A percentile compares a stretch with the other conserved stretches of the same genome.
These are phyloP conservation scores for Candida sakaeoensis DNA, from an alignment of 805 yeast species.

Conservation along the genomic window DNA sequence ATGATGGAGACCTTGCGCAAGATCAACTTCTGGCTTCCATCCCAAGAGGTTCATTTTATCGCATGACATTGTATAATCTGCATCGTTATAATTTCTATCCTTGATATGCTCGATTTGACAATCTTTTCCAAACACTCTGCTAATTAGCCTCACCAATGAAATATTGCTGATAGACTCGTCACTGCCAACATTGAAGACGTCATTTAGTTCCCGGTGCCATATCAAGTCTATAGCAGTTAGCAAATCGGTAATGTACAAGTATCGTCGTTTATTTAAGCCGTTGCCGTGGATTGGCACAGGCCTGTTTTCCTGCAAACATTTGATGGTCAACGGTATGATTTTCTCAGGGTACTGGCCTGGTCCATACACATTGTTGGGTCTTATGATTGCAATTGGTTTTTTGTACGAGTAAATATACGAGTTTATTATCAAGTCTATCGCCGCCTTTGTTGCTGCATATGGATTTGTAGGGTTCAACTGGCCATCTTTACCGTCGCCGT, in stretches of 20 bases:
- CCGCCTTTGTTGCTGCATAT: slow-evolving; percentile 54
- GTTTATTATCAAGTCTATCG: slow-evolving; percentile 45
- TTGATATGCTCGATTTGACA: slow-evolving; percentile 19
- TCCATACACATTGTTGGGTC: slow-evolving; percentile 54
- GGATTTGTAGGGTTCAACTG: slow-evolving; percentile 51
- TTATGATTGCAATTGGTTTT: slow-evolving; percentile 38
- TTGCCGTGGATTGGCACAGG: slow-evolving; percentile 44
- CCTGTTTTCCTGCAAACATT: slow-evolving; percentile 19
- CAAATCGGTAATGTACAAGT: slow-evolving; percentile 43
- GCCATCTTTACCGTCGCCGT: slow-evolving; percentile 47
- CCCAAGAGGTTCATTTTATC: slow-evolving; percentile 25
- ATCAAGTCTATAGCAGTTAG: slow-evolving; percentile 34
- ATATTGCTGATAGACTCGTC: slow-evolving; percentile 25
- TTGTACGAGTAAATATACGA: slow-evolving; percentile 43
- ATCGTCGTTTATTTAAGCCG: slow-evolving; percentile 42
- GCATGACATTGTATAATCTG: slow-evolving; percentile 22
- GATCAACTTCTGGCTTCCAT: slow-evolving; percentile 23
- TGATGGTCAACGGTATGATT: slow-evolving; percentile 35
- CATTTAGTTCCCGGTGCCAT: slow-evolving; percentile 14
- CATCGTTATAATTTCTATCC: slow-evolving; percentile 34
- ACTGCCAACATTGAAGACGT: slow-evolving; percentile 23
- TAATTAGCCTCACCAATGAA: slow-evolving; percentile 19
- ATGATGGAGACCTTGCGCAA: slow-evolving; percentile 19
- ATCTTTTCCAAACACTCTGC: slow-evolving; percentile 12
- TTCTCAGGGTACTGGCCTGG: slow-evolving; percentile 54